Evolutionary conservation across 164 flowering plant genomes (phyloP).

Genomic region (Sedum album): DNA sequence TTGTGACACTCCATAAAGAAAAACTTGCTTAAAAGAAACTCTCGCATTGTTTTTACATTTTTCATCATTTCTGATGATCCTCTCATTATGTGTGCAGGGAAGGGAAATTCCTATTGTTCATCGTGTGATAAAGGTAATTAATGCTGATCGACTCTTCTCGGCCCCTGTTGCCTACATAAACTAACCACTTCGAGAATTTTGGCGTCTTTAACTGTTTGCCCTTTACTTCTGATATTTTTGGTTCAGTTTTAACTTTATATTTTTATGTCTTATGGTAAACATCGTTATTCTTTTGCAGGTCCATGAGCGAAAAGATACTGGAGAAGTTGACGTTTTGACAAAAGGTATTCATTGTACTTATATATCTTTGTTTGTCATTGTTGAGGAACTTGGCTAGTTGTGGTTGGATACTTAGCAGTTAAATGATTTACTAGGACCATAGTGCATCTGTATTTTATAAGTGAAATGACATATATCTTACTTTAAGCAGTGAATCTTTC

Average conservation of each 20-base stretch:
- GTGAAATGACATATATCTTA: too few species aligned
- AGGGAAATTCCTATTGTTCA: constrained; percentile 87
- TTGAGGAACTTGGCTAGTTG: background rate
- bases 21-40: too few species aligned
- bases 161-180: too few species aligned
- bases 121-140: constrained; percentile 73
- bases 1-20: too few species aligned
- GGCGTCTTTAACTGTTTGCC: too few species aligned
- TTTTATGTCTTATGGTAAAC: background rate
- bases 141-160: too few species aligned
- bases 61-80: background rate
- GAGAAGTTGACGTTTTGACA: constrained; percentile 65
- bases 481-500: background rate
- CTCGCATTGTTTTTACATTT: background rate
- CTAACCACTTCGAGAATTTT: too few species aligned
- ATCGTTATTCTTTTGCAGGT: too few species aligned
- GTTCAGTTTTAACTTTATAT: too few species aligned
- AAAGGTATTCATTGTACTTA: constrained; percentile 34
- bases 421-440: background rate
- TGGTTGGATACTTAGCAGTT: background rate
- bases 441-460: background rate
- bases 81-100: constrained; percentile 36
- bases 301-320: constrained; percentile 53
- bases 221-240: too few species aligned
- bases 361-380: too few species aligned